Conservation (phyloP, 169 alveolate genomes). For the Amoebophrya sp. region DNA sequence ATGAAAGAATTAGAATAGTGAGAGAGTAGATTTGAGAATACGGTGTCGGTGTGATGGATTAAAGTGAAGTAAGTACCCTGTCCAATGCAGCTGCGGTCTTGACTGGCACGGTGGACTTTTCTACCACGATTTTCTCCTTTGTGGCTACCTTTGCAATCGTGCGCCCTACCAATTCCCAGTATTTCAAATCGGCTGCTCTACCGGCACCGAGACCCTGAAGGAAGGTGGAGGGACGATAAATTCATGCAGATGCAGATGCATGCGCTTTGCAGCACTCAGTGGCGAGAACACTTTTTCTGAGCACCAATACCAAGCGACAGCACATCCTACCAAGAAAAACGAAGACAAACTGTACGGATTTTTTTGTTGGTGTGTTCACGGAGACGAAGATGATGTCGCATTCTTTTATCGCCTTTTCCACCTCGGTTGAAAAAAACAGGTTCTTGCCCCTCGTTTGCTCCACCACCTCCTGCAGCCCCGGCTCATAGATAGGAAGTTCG, state of each 20-base stretch:
- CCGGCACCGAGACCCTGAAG: constrained; percentile 60
- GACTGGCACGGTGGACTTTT: constrained; percentile 73
- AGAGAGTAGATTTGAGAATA: too few species aligned
- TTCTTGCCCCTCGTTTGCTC: constrained; percentile 56
- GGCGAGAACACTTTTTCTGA: too few species aligned
- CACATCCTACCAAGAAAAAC: not conserved
- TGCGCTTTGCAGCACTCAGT: too few species aligned
- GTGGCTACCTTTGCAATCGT: constrained; percentile 57
- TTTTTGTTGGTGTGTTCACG: constrained; percentile 80
- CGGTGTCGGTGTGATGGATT: too few species aligned
- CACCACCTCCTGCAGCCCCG: constrained; percentile 58
- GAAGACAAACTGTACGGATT: not conserved
- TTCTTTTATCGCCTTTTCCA: constrained; percentile 57
- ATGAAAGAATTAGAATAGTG: too few species aligned
- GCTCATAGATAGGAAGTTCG: constrained; percentile 73
- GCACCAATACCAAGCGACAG: too few species aligned
- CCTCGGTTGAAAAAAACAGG: constrained; percentile 66
- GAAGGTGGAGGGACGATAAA: too few species aligned
- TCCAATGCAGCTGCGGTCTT: constrained; percentile 62
- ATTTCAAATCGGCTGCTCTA: constrained; percentile 57
- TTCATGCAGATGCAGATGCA: too few species aligned
- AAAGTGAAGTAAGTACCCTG: constrained; percentile 46
- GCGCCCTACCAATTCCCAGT: constrained; percentile 59
- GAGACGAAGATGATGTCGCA: constrained; percentile 76
- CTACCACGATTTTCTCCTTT: constrained; percentile 62